These are phyloP conservation scores for Microdochium nivale DNA, from an alignment of 2,329 filamentous ascomycete species.

Conservation along the genomic window DNA sequence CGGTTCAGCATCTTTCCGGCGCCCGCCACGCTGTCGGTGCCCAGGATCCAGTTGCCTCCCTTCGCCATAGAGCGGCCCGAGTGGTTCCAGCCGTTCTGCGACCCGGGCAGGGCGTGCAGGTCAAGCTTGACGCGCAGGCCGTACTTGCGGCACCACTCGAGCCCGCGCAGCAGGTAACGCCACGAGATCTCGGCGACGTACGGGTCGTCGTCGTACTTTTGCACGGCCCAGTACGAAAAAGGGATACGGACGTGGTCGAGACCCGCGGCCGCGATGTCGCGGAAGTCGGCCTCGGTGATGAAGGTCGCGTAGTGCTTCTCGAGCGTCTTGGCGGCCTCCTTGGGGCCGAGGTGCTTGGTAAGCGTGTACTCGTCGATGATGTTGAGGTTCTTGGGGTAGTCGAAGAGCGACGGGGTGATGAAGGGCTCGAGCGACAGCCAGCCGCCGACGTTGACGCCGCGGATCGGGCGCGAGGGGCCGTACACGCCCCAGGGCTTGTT, in stretches of 20 bases:
- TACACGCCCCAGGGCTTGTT: constrained; percentile 53
- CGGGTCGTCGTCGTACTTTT: constrained; percentile 35
- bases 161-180: neutral
- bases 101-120: constrained; percentile 46
- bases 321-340: constrained; percentile 31
- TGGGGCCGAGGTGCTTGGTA: constrained; percentile 33
- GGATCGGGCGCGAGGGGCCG: constrained; percentile 2
- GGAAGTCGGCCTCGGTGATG: constrained; percentile 41
- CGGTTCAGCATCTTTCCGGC: constrained; percentile 41
- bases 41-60: constrained; percentile 18
- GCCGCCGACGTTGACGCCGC: constrained; percentile 12
- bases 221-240: constrained; percentile 51
- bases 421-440: constrained; percentile 45
- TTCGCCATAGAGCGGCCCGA: constrained; percentile 37
- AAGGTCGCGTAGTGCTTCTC: constrained; percentile 41
- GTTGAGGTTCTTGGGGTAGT: constrained; percentile 23
- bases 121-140: constrained; percentile 51
- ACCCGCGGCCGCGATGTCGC: constrained; percentile 44
- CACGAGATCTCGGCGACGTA: constrained; percentile 26
- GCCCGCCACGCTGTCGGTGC: constrained; percentile 26
- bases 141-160: constrained; percentile 1
- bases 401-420: constrained; percentile 66
- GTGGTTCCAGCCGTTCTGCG: constrained; percentile 56
- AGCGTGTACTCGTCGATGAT: constrained; percentile 43
- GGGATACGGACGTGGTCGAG: constrained; percentile 53